These are phyloP conservation scores for Skeletonema grethae DNA, from an alignment of 108 stramenopile species.

Conservation along the genomic window DNA sequence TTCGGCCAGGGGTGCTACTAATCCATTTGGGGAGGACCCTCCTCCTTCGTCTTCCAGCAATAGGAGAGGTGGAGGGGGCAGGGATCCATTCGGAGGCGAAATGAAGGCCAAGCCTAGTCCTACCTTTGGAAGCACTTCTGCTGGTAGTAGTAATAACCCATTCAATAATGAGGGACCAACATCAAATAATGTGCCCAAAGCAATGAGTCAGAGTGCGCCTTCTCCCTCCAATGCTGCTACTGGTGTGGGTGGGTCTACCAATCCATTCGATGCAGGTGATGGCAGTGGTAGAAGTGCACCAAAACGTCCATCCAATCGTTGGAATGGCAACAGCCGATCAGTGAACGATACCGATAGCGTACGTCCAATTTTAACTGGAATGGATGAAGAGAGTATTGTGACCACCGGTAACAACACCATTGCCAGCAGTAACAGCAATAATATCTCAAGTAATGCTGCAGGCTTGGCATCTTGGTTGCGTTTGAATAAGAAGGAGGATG, in stretches of 20 bases:
- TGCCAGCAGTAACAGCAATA: not conserved
- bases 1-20: not conserved
- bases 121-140: not conserved
- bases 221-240: not conserved
- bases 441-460: conserved; percentile 22
- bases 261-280: conserved; percentile 14
- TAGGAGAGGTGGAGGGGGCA: not conserved
- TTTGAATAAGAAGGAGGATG: conserved; percentile 43
- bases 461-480: conserved; percentile 45
- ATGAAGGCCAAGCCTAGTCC: not conserved
- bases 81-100: not conserved
- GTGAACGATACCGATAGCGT: conserved; percentile 14
- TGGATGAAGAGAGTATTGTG: conserved; percentile 18
- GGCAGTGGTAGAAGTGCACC: not conserved
- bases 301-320: not conserved
- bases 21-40: conserved; percentile 28
- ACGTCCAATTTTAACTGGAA: conserved; percentile 14
- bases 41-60: not conserved
- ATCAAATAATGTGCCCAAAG: not conserved
- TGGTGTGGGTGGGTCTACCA: not conserved
- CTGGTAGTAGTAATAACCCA: not conserved
- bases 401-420: conserved; percentile 4
- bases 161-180: not conserved
- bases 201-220: conserved; percentile 8
- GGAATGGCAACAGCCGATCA: not conserved